A percentile compares a stretch with the other conserved stretches of the same genome.
Conservation (phyloP, 768 basidiomycete genomes). For the Daedaleopsis sinensis region DNA sequence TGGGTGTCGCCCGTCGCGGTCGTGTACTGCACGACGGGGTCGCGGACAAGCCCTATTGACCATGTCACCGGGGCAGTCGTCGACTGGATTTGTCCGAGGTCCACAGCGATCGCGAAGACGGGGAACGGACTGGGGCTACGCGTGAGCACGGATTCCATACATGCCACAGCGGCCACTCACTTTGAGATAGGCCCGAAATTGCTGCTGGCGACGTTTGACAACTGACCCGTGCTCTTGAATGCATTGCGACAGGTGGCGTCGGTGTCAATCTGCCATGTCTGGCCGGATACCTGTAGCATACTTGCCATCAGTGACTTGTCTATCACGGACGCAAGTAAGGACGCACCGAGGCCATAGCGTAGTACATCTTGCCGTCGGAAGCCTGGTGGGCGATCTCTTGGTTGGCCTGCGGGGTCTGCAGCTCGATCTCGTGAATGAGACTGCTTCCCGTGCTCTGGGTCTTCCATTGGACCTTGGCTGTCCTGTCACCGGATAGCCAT, state of each 20-base stretch:
- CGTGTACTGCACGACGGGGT: conserved; percentile 27
- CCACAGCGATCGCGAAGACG: conserved; percentile 28
- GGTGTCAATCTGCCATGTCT: conserved; percentile 13
- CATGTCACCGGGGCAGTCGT: conserved; percentile 26
- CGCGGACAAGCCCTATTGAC: conserved; percentile 28
- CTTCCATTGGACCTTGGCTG: conserved; percentile 10
- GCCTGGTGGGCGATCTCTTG: conserved; percentile 14
- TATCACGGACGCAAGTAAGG: neutral
- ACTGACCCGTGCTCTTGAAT: conserved; percentile 21
- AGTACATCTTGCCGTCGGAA: conserved; percentile 17
- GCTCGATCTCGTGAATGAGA: conserved; percentile 17
- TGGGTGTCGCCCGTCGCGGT: conserved; percentile 8
- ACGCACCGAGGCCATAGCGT: conserved; percentile 17
- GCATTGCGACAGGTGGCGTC: conserved; percentile 17
- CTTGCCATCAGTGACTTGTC: neutral
- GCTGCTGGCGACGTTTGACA: conserved; percentile 13
- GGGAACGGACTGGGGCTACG: conserved; percentile 3
- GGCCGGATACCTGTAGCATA: neutral
- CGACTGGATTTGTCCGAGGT: conserved; percentile 25
- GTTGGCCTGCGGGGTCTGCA: conserved; percentile 2
- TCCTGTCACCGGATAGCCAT: conserved; percentile 16
- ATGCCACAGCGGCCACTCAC: conserved; percentile 7
- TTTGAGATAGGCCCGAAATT: conserved; percentile 18
- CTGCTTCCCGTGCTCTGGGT: conserved; percentile 4
- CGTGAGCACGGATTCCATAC: no score